These are phyloP conservation scores for Martiniozyma asiatica DNA, from an alignment of 1,139 yeast species.

Conservation along the genomic window DNA sequence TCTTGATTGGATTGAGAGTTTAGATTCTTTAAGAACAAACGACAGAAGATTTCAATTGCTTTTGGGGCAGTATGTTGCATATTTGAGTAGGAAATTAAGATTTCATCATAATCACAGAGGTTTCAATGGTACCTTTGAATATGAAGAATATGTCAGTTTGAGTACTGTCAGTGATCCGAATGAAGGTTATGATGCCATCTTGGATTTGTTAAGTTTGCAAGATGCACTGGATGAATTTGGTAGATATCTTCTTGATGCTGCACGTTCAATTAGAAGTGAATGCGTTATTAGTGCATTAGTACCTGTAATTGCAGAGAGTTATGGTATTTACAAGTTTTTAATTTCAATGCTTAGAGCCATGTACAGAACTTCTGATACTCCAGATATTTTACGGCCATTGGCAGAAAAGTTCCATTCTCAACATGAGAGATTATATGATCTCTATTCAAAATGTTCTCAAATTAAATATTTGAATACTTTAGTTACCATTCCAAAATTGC, in stretches of 20 bases:
- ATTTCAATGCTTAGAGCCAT: slow-evolving; percentile 88
- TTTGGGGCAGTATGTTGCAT: slow-evolving; percentile 66
- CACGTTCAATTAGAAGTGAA: slow-evolving; percentile 35
- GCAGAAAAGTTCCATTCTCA: slow-evolving; percentile 67
- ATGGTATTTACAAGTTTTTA: slow-evolving; percentile 82
- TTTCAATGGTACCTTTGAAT: slow-evolving; percentile 91
- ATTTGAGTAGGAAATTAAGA: slow-evolving; percentile 58
- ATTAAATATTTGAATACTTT: slow-evolving; percentile 74
- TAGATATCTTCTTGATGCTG: slow-evolving; percentile 60
- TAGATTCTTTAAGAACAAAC: slow-evolving; percentile 28
- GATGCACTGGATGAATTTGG: slow-evolving; percentile 77
- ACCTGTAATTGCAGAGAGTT: slow-evolving; percentile 86
- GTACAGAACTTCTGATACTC: slow-evolving; percentile 52
- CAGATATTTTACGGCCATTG: slow-evolving; percentile 68
- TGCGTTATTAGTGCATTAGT: slow-evolving; percentile 82
- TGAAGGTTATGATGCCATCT: slow-evolving; percentile 84
- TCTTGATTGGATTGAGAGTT: slow-evolving; percentile 45
- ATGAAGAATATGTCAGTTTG: slow-evolving; percentile 85
- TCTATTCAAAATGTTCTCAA: slow-evolving; percentile 83
- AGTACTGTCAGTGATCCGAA: slow-evolving; percentile 87
- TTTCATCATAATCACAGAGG: slow-evolving; percentile 83
- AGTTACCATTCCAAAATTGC: slow-evolving; percentile 76
- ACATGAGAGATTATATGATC: slow-evolving; percentile 67
- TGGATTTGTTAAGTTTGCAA: slow-evolving; percentile 79
- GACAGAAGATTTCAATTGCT: slow-evolving; percentile 51